phyloP scores from a whole-genome alignment of 768 basidiomycete genomes.

The Hericium erinaceus region DNA sequence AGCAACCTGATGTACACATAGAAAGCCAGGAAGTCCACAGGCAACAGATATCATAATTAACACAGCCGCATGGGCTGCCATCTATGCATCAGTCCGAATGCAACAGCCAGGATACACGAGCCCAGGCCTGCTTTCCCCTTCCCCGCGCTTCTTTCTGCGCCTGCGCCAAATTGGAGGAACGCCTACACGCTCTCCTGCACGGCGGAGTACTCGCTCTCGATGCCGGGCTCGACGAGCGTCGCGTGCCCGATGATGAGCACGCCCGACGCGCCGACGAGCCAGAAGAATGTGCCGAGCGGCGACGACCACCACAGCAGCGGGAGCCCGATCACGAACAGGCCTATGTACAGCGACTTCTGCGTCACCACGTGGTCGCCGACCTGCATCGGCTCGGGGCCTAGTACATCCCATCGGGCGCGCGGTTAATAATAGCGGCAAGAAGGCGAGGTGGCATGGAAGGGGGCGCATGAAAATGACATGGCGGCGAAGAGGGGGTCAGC shows the following conservation, averaged over 20 bases:
- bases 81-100: too few relatives aligned
- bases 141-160: too few relatives aligned
- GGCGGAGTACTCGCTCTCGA: slow-evolving; percentile 84
- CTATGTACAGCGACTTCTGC: slow-evolving; percentile 82
- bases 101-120: too few relatives aligned
- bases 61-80: too few relatives aligned
- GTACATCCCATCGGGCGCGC: not conserved
- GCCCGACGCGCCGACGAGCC: slow-evolving; percentile 83
- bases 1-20: too few relatives aligned
- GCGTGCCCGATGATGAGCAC: slow-evolving; percentile 85
- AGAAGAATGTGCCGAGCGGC: slow-evolving; percentile 81
- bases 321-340: slow-evolving; percentile 85
- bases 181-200: slow-evolving; percentile 55
- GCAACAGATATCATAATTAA: too few relatives aligned
- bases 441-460: not conserved
- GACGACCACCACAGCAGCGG: slow-evolving; percentile 77
- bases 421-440: not conserved
- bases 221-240: slow-evolving; percentile 82
- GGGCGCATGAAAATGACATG: not conserved
- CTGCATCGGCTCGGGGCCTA: slow-evolving; percentile 80
- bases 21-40: too few relatives aligned
- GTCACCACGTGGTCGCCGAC: slow-evolving; percentile 75
- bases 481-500: not conserved
- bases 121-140: too few relatives aligned
- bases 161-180: too few relatives aligned